Base-by-base conservation (phyloP, 306 rosid genomes). In the Clitoria ternatea region DNA sequence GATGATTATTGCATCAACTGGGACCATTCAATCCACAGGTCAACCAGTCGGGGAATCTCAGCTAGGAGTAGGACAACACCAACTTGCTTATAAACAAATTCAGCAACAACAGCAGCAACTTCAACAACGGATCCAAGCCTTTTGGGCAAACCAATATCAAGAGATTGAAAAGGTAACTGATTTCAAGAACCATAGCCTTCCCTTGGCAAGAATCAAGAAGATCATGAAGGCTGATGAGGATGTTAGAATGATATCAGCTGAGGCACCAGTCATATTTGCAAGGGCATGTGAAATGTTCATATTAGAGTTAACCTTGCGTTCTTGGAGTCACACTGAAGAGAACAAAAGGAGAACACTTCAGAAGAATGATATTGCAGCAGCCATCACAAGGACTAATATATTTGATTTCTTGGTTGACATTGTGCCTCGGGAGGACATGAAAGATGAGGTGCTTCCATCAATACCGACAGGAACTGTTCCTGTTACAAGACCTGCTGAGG, bases 171-270 rank as follows among this genome's bases (percentile, higher is more conserved):
- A 76, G 73, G 91, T 76, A 11, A 73, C 77, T 18, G 91, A 86
- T 82, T 88, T 86, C 86, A 88, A 88, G 85, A 88, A 88, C 75
- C 90, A 88, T 60, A 85, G 87, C 77, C 94, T 88, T 72, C 94
- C 94, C 40, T 57, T 88, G 57, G 90, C 94, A 49, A 82, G 91
- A 80, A 88, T 88, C 77, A 88, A 84, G 76, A 88, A 88, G 87
- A 86, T 86, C 6, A 88, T 88, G 91, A 88, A 86, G 78, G 95
- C 87, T 3, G 91, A 88, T 50, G 87, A 88, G 85, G 91, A 88
- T 82, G 95, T 88, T 1, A 76, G 87, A 63, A 84, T 86, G 91
- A 88, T 86, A 82, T 86, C 95, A 6, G 89, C 89, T 2, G 91
- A 88, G 86, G 95, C 91, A 12, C 91, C 89, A 0, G 86, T 86